Evolutionary conservation across 495 filamentous ascomycete species (phyloP), one percentile per base, ranked within the genome.

Genomic region (Daldinia bambusicola): DNA sequence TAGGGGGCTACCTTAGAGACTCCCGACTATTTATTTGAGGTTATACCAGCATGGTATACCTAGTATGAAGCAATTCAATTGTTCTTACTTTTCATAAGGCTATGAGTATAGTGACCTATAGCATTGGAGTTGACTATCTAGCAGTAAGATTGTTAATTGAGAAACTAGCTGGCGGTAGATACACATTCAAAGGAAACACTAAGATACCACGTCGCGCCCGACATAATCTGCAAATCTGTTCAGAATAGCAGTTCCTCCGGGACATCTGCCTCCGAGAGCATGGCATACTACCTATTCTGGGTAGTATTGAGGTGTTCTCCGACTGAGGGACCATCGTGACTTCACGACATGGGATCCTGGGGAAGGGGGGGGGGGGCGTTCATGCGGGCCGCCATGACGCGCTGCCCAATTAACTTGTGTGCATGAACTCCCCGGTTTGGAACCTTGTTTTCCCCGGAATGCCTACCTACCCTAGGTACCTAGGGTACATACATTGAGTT

Each of bases 351-450:
- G 22, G 51, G 63, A 41, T 55, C 55, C 65, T 32, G 60, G 64
- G 69, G 26, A 26, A 26, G 3, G 26, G 26, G 26, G 3, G 26
- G 26, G 26, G 26, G 26, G 45, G 16, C 0, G 18, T 61, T 38
- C 41, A 66, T 57, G 59, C 66, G 30, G 57, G 18, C 63, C 63
- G 62, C 50, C 18, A 22, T 48, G 16, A 9, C 34, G 30, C 38
- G 40, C 62, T n/a, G 22, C 68, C 68, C 69, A 71, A 71, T 71
- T n/a, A 70, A 40, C 37, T 63, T 62, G 12, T 62, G 12, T 16
- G 52, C 31, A 57, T 61, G 32, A 36, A 56, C 22, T 37, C n/a
- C 51, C 31, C 40, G n/a, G 30, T 26, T 36, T 12, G 37, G 37
- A 12, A 8, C 34, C 56, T 58, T 37, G 67, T 61, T 20, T 70